Evolutionary conservation across 169 alveolate species (phyloP), one percentile per base, ranked within the genome.

Genomic region (Besnoitia besnoiti): DNA sequence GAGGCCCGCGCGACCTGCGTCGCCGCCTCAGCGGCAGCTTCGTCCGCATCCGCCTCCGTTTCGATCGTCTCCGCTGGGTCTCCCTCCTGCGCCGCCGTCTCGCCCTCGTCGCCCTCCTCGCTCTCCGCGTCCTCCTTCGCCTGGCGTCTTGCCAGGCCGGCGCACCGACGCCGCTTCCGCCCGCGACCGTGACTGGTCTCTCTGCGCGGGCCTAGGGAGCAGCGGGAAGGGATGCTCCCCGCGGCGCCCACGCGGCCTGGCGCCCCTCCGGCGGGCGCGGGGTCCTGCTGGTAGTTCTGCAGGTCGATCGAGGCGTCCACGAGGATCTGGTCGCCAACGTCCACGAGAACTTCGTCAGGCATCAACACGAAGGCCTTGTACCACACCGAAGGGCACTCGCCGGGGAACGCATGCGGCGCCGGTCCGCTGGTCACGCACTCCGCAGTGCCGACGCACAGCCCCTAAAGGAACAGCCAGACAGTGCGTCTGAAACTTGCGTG

Each of bases 291-390:
- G 49, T 49, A 90, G 62, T 90, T 90, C 51, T 90, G 89, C 24
- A 90, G 93, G 37, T 90, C 89, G 14, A n/a, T 80, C 24, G 46
- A 37, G 33, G 93, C 76, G 67, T 40, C 61, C 39, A 90, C 93
- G 40, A 4, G 67, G 37, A 90, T 51, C 3, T 35, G 44, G 49
- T 90, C 93, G 39, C 93, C 93, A 35, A 40, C 37, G 24, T 24
- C 19, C 30, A 90, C 93, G 7, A n/a, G 8, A 35, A 42, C 62
- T 19, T 90, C 93, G n/a, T 75, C 89, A 14, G 40, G 80, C 82
- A 90, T 61, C 82, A 90, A n/a, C 35, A 50, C 89, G 4, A 90
- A 37, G 2, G 80, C 93, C 62, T 90, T 90, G 61, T 61, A 90
- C 93, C 93, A 90, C 27, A 79, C 47, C 3, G 92, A 88, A 0